Percentiles rank a stretch among this genome's conserved stretches.
Evolutionary conservation across 805 yeast genomes (phyloP).

Genomic region (Cyberlindnera japonica): DNA sequence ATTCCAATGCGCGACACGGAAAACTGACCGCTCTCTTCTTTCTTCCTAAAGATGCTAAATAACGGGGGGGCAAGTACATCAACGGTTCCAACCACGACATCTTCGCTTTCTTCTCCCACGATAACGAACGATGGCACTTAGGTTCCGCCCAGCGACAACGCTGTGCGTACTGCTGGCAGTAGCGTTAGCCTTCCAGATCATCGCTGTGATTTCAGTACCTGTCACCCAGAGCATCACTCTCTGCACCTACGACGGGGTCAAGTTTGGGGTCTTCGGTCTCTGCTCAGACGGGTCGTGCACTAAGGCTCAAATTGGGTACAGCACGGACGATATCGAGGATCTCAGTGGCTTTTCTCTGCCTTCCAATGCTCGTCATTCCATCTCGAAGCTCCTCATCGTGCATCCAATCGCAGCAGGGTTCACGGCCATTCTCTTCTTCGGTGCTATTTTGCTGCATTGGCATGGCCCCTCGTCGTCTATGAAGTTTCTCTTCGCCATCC

Average conservation of each 20-base stretch:
- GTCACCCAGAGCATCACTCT: conserved; percentile 46
- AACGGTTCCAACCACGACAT: too few species aligned
- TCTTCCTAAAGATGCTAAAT: too few species aligned
- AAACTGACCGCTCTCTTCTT: too few species aligned
- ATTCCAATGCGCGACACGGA: background rate
- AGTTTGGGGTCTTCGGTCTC: conserved; percentile 70
- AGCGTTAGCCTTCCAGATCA: conserved; percentile 53
- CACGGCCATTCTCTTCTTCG: conserved; percentile 42
- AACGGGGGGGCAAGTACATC: too few species aligned
- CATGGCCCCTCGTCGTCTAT: conserved; percentile 34
- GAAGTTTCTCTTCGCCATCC: conserved; percentile 45
- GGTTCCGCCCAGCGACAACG: conserved; percentile 34
- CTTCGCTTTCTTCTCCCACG: background rate
- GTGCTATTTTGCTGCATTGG: conserved; percentile 39
- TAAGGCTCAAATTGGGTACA: conserved; percentile 41
- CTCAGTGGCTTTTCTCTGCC: conserved; percentile 48
- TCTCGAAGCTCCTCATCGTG: conserved; percentile 59
- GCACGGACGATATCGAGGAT: conserved; percentile 29
- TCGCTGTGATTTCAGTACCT: conserved; percentile 62
- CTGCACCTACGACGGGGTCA: conserved; percentile 44
- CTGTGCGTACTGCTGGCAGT: conserved; percentile 38
- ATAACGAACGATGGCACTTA: conserved; percentile 19
- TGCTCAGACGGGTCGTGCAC: conserved; percentile 45
- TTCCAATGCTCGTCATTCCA: conserved; percentile 52
- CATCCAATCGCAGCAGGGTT: conserved; percentile 63